These are phyloP conservation scores for Claviceps sp. DNA, from an alignment of 2,329 filamentous ascomycete species.

Conservation along the genomic window DNA sequence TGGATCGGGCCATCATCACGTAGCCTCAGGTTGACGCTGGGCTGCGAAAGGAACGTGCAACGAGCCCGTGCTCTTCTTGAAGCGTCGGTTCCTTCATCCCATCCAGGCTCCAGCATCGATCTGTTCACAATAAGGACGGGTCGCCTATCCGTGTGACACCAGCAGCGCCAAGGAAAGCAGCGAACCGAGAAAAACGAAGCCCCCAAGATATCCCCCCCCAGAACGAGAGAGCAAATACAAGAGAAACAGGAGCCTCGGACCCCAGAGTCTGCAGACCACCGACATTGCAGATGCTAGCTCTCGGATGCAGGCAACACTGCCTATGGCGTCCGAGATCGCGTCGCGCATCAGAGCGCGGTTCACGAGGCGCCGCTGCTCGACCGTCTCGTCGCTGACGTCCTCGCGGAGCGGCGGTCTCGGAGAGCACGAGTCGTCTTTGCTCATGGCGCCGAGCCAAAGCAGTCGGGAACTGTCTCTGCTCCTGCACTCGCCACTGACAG, in stretches of 20 bases:
- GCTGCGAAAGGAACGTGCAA: neutral
- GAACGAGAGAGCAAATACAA: no score
- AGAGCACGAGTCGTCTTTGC: conserved; percentile 9
- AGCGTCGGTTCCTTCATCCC: neutral
- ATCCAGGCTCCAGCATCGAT: neutral
- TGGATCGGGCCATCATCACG: neutral
- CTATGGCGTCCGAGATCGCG: conserved; percentile 31
- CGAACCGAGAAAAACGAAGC: neutral
- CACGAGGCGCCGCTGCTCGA: conserved; percentile 27
- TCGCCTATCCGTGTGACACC: neutral
- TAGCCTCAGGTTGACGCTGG: neutral
- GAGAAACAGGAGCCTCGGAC: no score
- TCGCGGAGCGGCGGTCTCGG: conserved; percentile 13
- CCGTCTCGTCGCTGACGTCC: conserved; percentile 22
- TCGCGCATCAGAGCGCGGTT: conserved; percentile 35
- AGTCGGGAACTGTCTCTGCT: conserved; percentile 4
- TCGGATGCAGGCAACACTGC: neutral
- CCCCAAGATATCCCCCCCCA: no score
- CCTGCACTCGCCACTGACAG: neutral
- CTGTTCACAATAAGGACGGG: neutral
- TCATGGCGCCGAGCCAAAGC: conserved; percentile 4
- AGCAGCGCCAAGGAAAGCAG: neutral
- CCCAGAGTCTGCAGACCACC: neutral
- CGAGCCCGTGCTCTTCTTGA: neutral
- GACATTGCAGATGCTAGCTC: conserved; percentile 1